Base-by-base conservation (phyloP, 2,329 filamentous ascomycete genomes). In the Diaporthe sp. region DNA sequence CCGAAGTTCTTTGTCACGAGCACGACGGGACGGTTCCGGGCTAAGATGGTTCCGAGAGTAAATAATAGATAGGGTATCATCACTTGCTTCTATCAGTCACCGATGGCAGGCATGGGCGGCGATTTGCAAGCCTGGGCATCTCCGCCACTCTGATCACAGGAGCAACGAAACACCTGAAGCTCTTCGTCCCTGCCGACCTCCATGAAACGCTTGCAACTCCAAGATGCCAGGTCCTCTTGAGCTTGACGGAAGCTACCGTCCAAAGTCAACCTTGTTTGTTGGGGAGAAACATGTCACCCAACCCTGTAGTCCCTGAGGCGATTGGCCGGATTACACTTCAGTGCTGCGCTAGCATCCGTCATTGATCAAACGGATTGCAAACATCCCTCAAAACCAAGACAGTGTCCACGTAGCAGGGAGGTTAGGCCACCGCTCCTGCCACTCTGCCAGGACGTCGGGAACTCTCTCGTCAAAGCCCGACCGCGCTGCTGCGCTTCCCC, bases 401-500 rank as follows among this genome's bases (percentile, higher is more conserved):
- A 98, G 83, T 34, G 96, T 98, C 97, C 97, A 99, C 74, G 97
- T 89, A 3, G 95, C 94, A 25, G 97, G 97, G 79, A 98, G 85
- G 80, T 95, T 93, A 7, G 97, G 96, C 95, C 96, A 98, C 79
- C 93, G 91, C 84, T 98, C 96, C 85, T 99, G 97, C 97, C 97
- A 99, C 72, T 92, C 91, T 2, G 92, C 96, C 76, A 99, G 86
- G 49, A 99, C 94, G 78, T 98, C 96, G 0, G 97, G 97, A 2
- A 99, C 97, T 73, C 92, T 91, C 83, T 98, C 96, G 84, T 99
- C 97, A 81, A 99, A 99, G 42, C 93, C 93, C 44, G 90, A 88
- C 75, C 96, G 88, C 74, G 92, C 92, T 2, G 90, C 88, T 6
- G 90, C 91, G 76, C 88, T 89, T 15, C 93, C 94, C 72, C 89